Base-by-base conservation (phyloP, 768 basidiomycete genomes). In the Lentinula guzmanii region DNA sequence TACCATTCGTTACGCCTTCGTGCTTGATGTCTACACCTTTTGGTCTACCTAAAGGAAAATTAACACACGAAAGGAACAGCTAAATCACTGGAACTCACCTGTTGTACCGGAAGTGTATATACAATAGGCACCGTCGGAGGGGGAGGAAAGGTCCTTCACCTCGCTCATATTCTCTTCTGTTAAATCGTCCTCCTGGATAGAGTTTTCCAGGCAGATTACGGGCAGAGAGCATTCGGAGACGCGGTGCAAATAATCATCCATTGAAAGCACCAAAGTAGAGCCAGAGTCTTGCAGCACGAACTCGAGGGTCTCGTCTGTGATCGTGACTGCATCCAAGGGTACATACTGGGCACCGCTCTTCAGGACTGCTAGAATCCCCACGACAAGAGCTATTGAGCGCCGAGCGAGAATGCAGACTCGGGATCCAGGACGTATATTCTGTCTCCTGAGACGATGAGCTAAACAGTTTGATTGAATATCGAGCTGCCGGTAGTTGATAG, bases 1-100 rank as follows among this genome's bases (percentile, higher is more conserved):
- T 70, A 73, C 72, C 68, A 52, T 74, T 74, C 5, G 70, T 69
- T 3, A 72, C 71, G 39, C 69, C 77, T 10, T 68, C 59, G 67
- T 81, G 79, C 62, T 69, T 76, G 16, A 81, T 78, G 46, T 78
- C 76, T 10, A 80, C 79, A 4, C 80, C 79, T 64, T 81, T 80
- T 0, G 77, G 75, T 63, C 71, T 71, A 18, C 80, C 81, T 11
- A 3, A 62, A n/a, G 2, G 62, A n/a, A 55, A 24, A 43, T 28
- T 5, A 54, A 16, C 35, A 35, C 24, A 10, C 6, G 41, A 52
- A 51, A 34, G 37, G 15, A 21, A 21, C 16, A 13, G 3, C 13
- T 5, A 1, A 33, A n/a, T 28, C 2, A 41, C n/a, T 37, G 35
- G 11, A 41, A 24, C 53, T 2, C 60, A 62, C 50, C 46, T 42